phyloP scores from a whole-genome alignment of 2,329 filamentous ascomycete genomes.

The Corynespora cassiicola region DNA sequence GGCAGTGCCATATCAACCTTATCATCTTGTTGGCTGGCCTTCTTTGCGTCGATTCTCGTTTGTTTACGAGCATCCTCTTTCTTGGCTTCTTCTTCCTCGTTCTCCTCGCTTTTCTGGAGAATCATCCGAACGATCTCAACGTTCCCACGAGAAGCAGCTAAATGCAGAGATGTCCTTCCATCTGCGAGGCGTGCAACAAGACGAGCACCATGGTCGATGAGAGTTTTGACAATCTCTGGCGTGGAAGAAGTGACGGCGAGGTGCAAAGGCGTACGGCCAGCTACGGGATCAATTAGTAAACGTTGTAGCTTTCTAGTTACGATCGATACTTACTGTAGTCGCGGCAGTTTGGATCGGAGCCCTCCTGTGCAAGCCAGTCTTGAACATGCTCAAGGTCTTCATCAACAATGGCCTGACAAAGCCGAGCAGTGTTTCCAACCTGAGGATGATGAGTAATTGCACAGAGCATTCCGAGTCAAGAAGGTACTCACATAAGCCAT shows the following conservation, averaged over 20 bases:
- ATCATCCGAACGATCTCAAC: slow-evolving; percentile 73
- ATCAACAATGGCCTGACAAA: slow-evolving; percentile 84
- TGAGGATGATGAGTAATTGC: too few relatives aligned
- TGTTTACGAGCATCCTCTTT: slow-evolving; percentile 58
- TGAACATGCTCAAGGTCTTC: slow-evolving; percentile 72
- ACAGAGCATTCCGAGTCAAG: too few relatives aligned
- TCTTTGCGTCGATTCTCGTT: slow-evolving; percentile 34
- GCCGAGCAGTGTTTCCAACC: slow-evolving; percentile 76
- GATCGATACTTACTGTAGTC: slow-evolving; percentile 24
- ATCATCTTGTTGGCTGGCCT: too few relatives aligned
- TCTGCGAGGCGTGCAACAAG: slow-evolving; percentile 78
- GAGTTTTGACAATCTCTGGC: slow-evolving; percentile 70
- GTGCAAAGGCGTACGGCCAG: slow-evolving; percentile 78
- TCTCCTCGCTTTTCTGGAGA: slow-evolving; percentile 75
- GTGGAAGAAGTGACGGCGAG: slow-evolving; percentile 74
- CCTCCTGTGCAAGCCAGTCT: slow-evolving; percentile 73
- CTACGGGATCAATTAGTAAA: slow-evolving; percentile 3
- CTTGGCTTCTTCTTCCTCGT: slow-evolving; percentile 72
- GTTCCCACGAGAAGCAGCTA: slow-evolving; percentile 75
- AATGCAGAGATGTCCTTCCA: slow-evolving; percentile 81
- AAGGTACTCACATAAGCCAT: slow-evolving; percentile 94
- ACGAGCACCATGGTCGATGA: slow-evolving; percentile 76
- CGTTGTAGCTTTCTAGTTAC: too few relatives aligned
- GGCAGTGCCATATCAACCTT: too few relatives aligned
- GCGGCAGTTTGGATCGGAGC: slow-evolving; percentile 74